Evolutionary conservation across 768 basidiomycete genomes (phyloP).

Genomic region (Suillus sp.): DNA sequence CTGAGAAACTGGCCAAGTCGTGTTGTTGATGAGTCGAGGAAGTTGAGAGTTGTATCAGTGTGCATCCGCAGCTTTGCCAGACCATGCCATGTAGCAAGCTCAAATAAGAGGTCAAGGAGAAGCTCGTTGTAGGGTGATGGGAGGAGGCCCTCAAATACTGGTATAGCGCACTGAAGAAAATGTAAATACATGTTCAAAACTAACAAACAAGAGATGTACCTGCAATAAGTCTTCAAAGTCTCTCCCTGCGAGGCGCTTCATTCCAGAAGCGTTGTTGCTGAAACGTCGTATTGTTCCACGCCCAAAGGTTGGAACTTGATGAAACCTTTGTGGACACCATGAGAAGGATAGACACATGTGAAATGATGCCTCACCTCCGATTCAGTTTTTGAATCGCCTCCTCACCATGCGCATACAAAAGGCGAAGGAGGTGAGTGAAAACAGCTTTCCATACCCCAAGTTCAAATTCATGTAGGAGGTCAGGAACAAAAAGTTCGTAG

Average conservation of each 20-base stretch:
- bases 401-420: constrained; percentile 24
- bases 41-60: no score
- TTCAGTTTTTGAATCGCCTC: neutral
- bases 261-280: constrained; percentile 14
- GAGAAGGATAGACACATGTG: neutral
- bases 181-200: neutral
- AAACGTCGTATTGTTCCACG: constrained; percentile 11
- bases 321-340: constrained; percentile 7
- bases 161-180: constrained; percentile 29
- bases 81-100: constrained; percentile 24
- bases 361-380: neutral
- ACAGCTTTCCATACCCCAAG: constrained; percentile 40
- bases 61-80: neutral
- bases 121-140: neutral
- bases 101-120: constrained; percentile 23
- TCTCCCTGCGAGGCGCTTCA: constrained; percentile 20
- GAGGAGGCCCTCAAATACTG: constrained; percentile 32
- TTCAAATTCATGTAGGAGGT: constrained; percentile 43
- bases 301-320: constrained; percentile 16
- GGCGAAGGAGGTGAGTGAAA: constrained; percentile 37
- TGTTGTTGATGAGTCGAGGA: neutral
- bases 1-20: constrained; percentile 21
- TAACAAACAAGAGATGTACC: neutral
- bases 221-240: constrained; percentile 22
- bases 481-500: constrained; percentile 32